A percentile compares a stretch with the other conserved stretches of the same genome.
phyloP scores from a whole-genome alignment of 2,329 filamentous ascomycete genomes.

The Paecilomyces sp. region DNA sequence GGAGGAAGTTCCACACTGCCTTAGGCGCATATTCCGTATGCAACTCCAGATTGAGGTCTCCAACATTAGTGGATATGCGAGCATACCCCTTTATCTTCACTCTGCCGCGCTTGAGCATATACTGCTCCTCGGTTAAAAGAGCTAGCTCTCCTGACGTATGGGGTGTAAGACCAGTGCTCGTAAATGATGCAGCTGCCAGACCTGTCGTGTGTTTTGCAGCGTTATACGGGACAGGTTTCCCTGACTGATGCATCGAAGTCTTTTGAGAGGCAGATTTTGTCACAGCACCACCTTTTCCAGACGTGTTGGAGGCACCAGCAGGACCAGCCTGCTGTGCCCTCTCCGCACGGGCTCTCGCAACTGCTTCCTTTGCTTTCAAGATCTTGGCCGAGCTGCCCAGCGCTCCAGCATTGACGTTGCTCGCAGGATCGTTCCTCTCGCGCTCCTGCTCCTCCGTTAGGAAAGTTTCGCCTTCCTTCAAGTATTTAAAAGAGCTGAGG shows the following conservation, averaged over 20 bases:
- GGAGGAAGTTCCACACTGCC: conserved; percentile 95
- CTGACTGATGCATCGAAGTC: conserved; percentile 15
- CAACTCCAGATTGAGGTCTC: conserved; percentile 80
- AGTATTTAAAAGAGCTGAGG: conserved; percentile 78
- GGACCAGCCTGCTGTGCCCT: conserved; percentile 53
- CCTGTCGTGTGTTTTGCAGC: conserved; percentile 87
- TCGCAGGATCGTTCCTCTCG: conserved; percentile 51
- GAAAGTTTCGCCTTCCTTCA: conserved; percentile 71
- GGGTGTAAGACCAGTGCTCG: conserved; percentile 85
- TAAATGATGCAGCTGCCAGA: conserved; percentile 86
- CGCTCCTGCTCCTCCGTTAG: conserved; percentile 64
- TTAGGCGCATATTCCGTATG: conserved; percentile 86
- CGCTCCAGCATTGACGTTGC: conserved; percentile 70
- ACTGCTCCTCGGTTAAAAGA: conserved; percentile 85
- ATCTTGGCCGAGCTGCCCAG: conserved; percentile 78
- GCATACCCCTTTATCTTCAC: conserved; percentile 89
- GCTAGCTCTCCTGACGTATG: conserved; percentile 84
- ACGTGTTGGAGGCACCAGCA: conserved; percentile 34
- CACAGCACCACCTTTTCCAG: conserved; percentile 16
- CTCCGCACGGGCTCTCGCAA: conserved; percentile 79
- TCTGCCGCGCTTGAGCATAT: conserved; percentile 84
- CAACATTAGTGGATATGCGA: conserved; percentile 77
- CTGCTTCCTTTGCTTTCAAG: conserved; percentile 81
- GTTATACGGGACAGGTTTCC: conserved; percentile 58
- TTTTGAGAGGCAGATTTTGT: conserved; percentile 12